Evolutionary conservation across 2,329 filamentous ascomycete genomes (phyloP).

Genomic region (Trichoderma sp.): DNA sequence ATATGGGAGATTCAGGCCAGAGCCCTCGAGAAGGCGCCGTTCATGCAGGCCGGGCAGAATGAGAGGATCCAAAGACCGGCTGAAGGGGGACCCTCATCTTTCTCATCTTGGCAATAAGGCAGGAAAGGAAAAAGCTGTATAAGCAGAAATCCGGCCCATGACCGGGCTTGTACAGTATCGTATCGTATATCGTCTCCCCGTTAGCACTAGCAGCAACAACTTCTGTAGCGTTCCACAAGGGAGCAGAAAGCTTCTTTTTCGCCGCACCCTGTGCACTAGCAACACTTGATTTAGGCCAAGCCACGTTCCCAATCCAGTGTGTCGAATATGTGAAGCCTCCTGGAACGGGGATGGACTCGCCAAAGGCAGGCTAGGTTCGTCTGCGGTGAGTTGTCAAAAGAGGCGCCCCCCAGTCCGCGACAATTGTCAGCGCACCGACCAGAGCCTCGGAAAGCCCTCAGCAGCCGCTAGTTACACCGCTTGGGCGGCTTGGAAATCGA

Average conservation of each 20-base stretch:
- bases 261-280: not conserved
- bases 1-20: constrained; percentile 41
- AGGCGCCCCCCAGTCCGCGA: not conserved
- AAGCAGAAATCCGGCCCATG: not conserved
- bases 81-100: not conserved
- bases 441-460: constrained; percentile 15
- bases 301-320: constrained; percentile 16
- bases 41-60: constrained; percentile 25
- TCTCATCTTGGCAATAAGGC: not conserved
- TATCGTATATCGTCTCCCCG: not conserved
- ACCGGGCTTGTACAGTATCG: not conserved
- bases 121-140: not conserved
- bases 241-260: constrained; percentile 1
- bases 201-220: not conserved
- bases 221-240: not conserved
- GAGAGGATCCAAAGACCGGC: not conserved
- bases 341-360: not conserved
- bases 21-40: constrained; percentile 34
- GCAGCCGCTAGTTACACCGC: constrained; percentile 21
- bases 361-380: constrained; percentile 3
- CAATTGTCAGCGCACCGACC: constrained; percentile 7
- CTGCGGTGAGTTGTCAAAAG: constrained; percentile 18
- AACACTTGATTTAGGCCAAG: constrained; percentile 4
- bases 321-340: not conserved
- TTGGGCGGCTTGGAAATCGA: not conserved